phyloP scores from a whole-genome alignment of 2,329 filamentous ascomycete genomes.

The Diaporthe sp. region DNA sequence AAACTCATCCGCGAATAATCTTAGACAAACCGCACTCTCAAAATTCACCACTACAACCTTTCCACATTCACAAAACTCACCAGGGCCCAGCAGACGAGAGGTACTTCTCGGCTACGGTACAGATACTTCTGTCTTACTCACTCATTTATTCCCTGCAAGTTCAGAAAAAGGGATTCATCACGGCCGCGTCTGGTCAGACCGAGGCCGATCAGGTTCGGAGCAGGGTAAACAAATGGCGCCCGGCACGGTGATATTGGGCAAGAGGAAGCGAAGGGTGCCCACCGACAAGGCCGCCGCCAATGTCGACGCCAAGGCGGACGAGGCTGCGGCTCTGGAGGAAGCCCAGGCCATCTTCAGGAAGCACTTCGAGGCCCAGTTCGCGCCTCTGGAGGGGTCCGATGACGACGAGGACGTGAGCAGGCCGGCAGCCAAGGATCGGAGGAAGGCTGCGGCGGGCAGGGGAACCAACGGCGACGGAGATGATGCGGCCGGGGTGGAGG shows the following conservation, averaged over 20 bases:
- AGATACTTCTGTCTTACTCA: not conserved
- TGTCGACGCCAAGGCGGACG: slow-evolving; percentile 22
- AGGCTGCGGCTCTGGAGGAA: slow-evolving; percentile 56
- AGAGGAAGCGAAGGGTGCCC: slow-evolving; percentile 35
- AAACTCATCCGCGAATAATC: not conserved
- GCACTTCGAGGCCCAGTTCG: slow-evolving; percentile 91
- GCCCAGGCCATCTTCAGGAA: slow-evolving; percentile 82
- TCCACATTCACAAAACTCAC: not conserved
- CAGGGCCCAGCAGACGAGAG: not conserved
- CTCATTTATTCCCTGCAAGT: not conserved
- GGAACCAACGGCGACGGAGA: slow-evolving; percentile 46
- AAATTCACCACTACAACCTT: not conserved
- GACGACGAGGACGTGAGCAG: slow-evolving; percentile 51
- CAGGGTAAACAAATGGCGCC: slow-evolving; percentile 24
- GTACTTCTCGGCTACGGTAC: not conserved
- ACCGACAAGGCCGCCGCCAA: slow-evolving; percentile 24
- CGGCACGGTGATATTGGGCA: slow-evolving; percentile 31
- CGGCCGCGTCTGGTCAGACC: not conserved
- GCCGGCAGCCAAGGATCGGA: slow-evolving; percentile 3
- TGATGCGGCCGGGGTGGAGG: slow-evolving; percentile 45
- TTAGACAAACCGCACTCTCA: not conserved
- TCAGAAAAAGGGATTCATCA: not conserved
- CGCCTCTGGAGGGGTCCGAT: slow-evolving; percentile 68
- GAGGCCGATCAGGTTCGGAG: not conserved
- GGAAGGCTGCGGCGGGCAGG: slow-evolving; percentile 50